phyloP scores from a whole-genome alignment of 805 yeast genomes.

The Pichia heedii region DNA sequence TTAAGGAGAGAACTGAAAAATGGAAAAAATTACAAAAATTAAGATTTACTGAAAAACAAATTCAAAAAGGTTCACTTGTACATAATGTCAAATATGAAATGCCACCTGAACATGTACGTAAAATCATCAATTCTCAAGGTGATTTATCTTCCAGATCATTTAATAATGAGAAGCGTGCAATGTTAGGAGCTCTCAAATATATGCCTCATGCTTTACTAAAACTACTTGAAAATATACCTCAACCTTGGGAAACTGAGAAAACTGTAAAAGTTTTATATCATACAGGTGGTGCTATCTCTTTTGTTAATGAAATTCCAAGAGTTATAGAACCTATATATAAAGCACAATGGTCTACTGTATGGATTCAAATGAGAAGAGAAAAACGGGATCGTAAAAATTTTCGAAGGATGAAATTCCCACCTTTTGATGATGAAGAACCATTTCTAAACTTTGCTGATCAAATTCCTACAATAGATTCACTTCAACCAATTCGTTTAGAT shows the following conservation, averaged over 20 bases:
- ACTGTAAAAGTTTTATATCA: constrained; percentile 89
- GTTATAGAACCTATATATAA: constrained; percentile 86
- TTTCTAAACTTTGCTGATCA: constrained; percentile 79
- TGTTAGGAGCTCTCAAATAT: constrained; percentile 83
- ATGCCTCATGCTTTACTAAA: constrained; percentile 94
- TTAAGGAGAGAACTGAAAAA: constrained; percentile 31
- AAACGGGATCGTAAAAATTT: constrained; percentile 85
- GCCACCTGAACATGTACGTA: constrained; percentile 91
- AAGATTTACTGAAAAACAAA: constrained; percentile 34
- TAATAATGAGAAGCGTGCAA: constrained; percentile 77
- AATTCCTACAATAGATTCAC: constrained; percentile 60
- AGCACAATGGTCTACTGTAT: constrained; percentile 93
- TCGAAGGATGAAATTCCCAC: constrained; percentile 88
- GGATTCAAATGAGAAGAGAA: constrained; percentile 91
- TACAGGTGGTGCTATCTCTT: constrained; percentile 86
- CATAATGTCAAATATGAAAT: constrained; percentile 58
- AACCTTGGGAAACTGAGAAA: constrained; percentile 89
- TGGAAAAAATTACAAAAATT: constrained; percentile 61
- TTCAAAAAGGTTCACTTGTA: constrained; percentile 36
- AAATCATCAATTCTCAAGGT: constrained; percentile 73
- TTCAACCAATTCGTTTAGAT: constrained; percentile 61
- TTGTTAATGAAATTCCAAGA: constrained; percentile 85
- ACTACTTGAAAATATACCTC: constrained; percentile 91
- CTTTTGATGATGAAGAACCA: constrained; percentile 97
- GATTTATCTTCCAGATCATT: constrained; percentile 75